phyloP scores from a whole-genome alignment of 306 rosid species.

The Lotus japonicus region DNA sequence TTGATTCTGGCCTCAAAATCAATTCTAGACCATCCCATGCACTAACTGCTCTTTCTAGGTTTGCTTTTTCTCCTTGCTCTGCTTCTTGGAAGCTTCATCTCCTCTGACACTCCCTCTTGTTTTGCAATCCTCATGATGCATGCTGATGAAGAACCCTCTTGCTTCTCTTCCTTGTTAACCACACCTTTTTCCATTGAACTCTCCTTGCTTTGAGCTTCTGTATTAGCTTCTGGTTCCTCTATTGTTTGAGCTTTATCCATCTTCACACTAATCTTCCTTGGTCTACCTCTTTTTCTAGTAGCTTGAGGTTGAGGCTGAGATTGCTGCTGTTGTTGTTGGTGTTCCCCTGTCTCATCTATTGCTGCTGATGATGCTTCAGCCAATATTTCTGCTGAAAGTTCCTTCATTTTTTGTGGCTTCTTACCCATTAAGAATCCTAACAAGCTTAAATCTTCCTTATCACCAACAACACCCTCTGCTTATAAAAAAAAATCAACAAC shows the following conservation, averaged over 20 bases:
- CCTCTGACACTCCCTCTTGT: slow-evolving; percentile 10
- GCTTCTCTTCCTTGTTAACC: background rate
- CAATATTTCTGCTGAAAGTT: slow-evolving; percentile 56
- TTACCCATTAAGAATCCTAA: slow-evolving; percentile 43
- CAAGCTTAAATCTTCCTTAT: background rate
- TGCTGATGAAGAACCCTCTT: slow-evolving; percentile 26
- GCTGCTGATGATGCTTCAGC: slow-evolving; percentile 66
- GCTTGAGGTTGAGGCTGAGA: slow-evolving; percentile 27
- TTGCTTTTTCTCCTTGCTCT: slow-evolving; percentile 73
- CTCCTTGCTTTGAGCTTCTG: slow-evolving; percentile 17
- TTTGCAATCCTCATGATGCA: background rate
- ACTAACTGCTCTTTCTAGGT: slow-evolving; percentile 87
- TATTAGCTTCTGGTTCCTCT: background rate
- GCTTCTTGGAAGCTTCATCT: slow-evolving; percentile 33
- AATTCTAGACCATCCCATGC: too few species aligned
- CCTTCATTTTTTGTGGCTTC: slow-evolving; percentile 70
- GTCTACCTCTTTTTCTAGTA: slow-evolving; percentile 83
- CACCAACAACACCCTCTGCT: background rate
- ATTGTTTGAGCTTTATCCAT: background rate
- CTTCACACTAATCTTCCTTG: slow-evolving; percentile 59
- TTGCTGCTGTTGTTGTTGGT: slow-evolving; percentile 13
- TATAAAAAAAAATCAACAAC: too few species aligned
- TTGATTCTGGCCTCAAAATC: too few species aligned
- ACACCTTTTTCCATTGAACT: slow-evolving; percentile 24
- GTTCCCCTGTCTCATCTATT: slow-evolving; percentile 11